Evolutionary conservation across 192 early-diverging fungal genomes (phyloP), one percentile per base, ranked within the genome.

Genomic region (Gryganskiella cystojenkinii): DNA sequence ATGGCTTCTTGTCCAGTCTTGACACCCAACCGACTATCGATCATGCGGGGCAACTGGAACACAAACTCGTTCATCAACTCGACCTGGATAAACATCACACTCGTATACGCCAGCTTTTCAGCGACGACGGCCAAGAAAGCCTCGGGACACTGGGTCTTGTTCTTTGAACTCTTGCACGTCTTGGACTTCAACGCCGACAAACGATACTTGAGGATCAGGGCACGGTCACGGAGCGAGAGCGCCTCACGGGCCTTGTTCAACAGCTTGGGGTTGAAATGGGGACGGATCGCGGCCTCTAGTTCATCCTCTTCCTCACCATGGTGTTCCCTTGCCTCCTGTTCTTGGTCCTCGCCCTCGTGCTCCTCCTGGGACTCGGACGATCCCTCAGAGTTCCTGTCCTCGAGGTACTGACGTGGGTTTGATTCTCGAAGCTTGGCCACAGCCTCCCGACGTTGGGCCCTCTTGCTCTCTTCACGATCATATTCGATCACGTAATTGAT

Each of bases 1-100:
- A 96, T 94, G 70, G 98, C 90, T 56, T 90, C 74, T 66, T 90
- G 81, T 9, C 85, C 88, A 73, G 95, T 85, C 75, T 92, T 93
- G 57, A 97, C 97, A 59, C 96, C 96, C 61, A 99, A 71, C 56
- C 91, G 85, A 62, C 95, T 91, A 79, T 99, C 97, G 22, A 99
- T 90, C 82, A 97, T 95, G 40, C 97, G 83, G 37, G 97, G 97
- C 64, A 98, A 89, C 84, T 98, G 96, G 90, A 97, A 98, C 74
- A 97, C 96, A 83, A 98, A 99, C 81, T 99, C 97, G 75, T 96
- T 96, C 75, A 99, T 83, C 51, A 99, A 86, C 81, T 99, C 97
- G 20, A 97, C 94, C 76, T 95, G 94, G 68, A 99, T 96, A 78
- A 99, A 99, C 93, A 99, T 96, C 42, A 96, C 96, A 40, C 96